These are phyloP conservation scores for Neolentinus lepideus DNA, from an alignment of 1,284 basidiomycete genomes.

Conservation along the genomic window DNA sequence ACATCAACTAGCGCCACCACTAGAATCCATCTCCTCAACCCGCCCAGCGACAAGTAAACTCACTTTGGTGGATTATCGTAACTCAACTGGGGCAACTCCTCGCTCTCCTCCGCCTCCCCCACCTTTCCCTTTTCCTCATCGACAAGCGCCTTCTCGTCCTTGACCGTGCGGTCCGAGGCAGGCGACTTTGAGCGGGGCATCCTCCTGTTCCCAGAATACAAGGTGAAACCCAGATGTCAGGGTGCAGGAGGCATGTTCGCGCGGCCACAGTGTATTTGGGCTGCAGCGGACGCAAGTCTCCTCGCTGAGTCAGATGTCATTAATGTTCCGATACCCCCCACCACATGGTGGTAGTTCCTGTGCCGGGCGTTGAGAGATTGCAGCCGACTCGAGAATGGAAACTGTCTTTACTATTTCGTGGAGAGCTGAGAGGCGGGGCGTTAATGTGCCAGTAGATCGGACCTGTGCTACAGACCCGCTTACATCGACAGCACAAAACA, in stretches of 20 bases:
- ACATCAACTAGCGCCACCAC: background rate
- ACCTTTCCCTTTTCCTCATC: background rate
- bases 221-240: background rate
- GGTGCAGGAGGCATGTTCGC: background rate
- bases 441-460: no score
- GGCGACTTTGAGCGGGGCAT: background rate
- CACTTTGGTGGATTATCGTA: background rate
- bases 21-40: background rate
- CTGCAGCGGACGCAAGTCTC: background rate
- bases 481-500: no score
- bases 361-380: background rate
- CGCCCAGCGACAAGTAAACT: background rate
- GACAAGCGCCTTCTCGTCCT: background rate
- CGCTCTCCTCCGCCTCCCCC: background rate
- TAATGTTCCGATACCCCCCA: background rate
- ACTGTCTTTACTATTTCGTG: no score
- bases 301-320: background rate
- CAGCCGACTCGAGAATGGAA: background rate
- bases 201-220: background rate
- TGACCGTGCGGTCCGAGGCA: background rate
- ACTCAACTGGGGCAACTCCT: background rate
- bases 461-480: no score
- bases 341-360: background rate
- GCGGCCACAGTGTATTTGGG: background rate
- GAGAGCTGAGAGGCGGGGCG: no score